Evolutionary conservation across 768 basidiomycete genomes (phyloP).

Genomic region (Trametes maxima): DNA sequence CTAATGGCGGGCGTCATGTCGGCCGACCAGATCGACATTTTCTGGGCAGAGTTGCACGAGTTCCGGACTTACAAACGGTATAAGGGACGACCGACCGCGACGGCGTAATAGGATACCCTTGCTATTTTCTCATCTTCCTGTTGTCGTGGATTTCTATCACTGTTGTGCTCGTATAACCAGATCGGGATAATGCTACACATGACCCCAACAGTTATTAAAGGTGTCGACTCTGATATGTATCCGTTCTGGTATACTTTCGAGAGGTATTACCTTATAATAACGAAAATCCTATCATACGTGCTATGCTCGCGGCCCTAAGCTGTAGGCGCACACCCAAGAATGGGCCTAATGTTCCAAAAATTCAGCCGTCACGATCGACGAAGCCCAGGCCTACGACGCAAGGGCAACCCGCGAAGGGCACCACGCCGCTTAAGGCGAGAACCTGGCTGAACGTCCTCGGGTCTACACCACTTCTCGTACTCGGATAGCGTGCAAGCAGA

Average conservation of each 20-base stretch:
- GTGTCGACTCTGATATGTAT: too few species aligned
- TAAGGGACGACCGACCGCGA: conserved; percentile 8
- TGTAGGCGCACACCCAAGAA: too few species aligned
- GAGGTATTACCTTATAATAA: too few species aligned
- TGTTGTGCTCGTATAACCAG: too few species aligned
- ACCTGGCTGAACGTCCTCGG: background rate
- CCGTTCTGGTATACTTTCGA: too few species aligned
- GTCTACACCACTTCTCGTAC: background rate
- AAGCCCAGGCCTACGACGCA: background rate
- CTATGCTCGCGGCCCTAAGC: too few species aligned
- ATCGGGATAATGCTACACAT: too few species aligned
- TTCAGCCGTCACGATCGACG: background rate
- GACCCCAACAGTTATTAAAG: too few species aligned
- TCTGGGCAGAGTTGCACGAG: conserved; percentile 17
- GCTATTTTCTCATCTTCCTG: background rate
- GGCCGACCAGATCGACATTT: conserved; percentile 21
- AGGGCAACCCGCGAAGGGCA: background rate
- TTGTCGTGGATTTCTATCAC: too few species aligned
- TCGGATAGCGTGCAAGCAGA: background rate
- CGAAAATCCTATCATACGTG: too few species aligned
- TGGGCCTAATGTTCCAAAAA: too few species aligned
- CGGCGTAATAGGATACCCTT: background rate
- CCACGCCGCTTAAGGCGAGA: background rate
- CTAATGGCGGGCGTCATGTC: conserved; percentile 13
- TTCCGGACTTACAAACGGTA: conserved; percentile 19